phyloP scores from a whole-genome alignment of 306 rosid species.

The Ceratonia siliqua region DNA sequence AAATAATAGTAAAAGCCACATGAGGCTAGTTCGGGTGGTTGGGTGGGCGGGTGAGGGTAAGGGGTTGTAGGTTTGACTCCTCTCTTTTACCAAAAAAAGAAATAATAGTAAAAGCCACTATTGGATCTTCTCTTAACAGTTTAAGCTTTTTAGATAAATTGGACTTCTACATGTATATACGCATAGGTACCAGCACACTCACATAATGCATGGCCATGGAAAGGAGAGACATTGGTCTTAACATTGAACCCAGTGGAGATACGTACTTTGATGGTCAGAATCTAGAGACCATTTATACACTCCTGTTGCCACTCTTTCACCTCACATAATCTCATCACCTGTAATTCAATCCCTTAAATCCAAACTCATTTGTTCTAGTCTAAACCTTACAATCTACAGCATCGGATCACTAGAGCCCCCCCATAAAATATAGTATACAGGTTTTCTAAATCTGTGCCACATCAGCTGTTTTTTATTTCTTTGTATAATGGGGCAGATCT shows the following conservation, averaged over 20 bases:
- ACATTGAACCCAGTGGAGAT: conserved; percentile 10
- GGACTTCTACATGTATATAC: background rate
- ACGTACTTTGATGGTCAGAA: conserved; percentile 11
- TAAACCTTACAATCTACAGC: background rate
- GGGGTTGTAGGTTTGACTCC: no score
- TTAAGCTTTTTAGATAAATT: background rate
- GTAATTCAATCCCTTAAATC: background rate
- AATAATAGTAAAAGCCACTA: background rate
- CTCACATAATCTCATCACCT: background rate
- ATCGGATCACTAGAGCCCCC: conserved; percentile 3
- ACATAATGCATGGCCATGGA: background rate
- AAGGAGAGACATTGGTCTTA: background rate
- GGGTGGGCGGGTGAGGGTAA: no score
- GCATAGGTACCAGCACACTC: background rate
- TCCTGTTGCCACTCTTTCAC: background rate
- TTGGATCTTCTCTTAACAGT: background rate
- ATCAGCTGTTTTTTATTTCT: background rate
- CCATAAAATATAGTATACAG: background rate
- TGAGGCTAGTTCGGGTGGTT: no score
- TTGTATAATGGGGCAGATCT: background rate
- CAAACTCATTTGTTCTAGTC: background rate
- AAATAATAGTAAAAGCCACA: background rate
- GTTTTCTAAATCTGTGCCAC: background rate
- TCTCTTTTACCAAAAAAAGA: no score
- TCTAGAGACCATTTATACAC: background rate